Conservation (phyloP, 2,329 filamentous ascomycete species). For the Aspergillus vadensis region DNA sequence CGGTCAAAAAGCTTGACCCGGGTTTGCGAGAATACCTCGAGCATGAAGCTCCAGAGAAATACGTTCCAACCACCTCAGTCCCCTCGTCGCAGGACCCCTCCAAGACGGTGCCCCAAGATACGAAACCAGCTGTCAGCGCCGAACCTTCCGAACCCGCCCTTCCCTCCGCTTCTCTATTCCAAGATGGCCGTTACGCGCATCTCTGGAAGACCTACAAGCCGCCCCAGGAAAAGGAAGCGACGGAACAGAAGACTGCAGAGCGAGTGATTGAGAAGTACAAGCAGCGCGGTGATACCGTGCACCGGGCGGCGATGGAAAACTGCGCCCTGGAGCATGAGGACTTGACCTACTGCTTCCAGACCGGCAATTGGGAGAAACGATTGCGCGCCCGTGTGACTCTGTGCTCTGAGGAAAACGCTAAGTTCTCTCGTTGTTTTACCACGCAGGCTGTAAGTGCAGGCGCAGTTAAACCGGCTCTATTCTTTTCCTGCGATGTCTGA, state of each 20-base stretch:
- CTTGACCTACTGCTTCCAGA: constrained; percentile 78
- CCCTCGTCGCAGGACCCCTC: constrained; percentile 23
- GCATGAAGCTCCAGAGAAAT: constrained; percentile 76
- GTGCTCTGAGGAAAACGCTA: constrained; percentile 75
- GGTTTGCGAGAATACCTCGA: constrained; percentile 81
- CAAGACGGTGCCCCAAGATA: constrained; percentile 20
- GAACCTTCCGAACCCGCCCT: constrained; percentile 37
- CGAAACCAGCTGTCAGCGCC: constrained; percentile 20
- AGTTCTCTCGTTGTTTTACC: constrained; percentile 82
- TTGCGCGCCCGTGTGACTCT: constrained; percentile 62
- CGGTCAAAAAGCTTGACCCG: constrained; percentile 75
- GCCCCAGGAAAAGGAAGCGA: constrained; percentile 67
- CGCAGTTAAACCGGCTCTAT: not conserved
- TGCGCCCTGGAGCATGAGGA: constrained; percentile 84
- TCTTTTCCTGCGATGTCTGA: not conserved
- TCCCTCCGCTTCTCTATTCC: constrained; percentile 60
- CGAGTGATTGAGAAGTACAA: constrained; percentile 83
- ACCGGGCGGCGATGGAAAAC: constrained; percentile 84
- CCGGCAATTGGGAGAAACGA: constrained; percentile 66
- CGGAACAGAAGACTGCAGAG: constrained; percentile 76
- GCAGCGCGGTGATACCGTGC: constrained; percentile 75
- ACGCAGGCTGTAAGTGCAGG: constrained; percentile 71
- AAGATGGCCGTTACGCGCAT: constrained; percentile 76
- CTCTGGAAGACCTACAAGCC: constrained; percentile 91
- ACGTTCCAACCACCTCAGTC: constrained; percentile 45